Percentiles rank a stretch among this genome's conserved stretches.
Conservation (phyloP, 345 rosid species). For the Sapria himalayana region DNA sequence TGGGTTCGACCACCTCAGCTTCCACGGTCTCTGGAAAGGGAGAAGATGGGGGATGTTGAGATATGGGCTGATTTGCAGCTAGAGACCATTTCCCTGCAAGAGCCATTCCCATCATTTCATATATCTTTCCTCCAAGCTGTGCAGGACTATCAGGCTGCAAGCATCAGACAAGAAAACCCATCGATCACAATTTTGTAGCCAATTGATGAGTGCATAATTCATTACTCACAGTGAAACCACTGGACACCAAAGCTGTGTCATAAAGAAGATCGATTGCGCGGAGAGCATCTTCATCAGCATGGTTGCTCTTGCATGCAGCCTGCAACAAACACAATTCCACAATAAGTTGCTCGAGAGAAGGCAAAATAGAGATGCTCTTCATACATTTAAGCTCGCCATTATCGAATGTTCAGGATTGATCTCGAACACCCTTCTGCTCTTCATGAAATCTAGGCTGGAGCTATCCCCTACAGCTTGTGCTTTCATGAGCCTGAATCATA, state of each 20-base stretch:
- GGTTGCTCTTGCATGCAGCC: conserved; percentile 58
- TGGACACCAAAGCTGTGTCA: conserved; percentile 79
- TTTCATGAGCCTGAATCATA: conserved; percentile 71
- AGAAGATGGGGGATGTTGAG: no score
- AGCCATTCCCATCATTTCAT: conserved; percentile 84
- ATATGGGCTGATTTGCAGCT: conserved; percentile 10
- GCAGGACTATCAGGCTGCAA: conserved; percentile 91
- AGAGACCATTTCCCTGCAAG: conserved; percentile 66
- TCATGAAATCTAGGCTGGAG: conserved; percentile 80
- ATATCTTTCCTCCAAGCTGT: conserved; percentile 84
- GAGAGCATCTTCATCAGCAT: conserved; percentile 60
- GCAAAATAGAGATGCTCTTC: background rate
- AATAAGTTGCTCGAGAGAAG: no score
- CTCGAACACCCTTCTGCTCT: conserved; percentile 87
- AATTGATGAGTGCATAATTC: background rate
- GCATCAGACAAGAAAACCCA: background rate
- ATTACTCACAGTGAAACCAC: conserved; percentile 75
- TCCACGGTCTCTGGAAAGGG: conserved; percentile 22
- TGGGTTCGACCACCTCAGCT: conserved; percentile 82
- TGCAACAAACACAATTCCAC: conserved; percentile 13
- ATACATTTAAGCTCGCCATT: conserved; percentile 45
- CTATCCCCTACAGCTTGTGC: conserved; percentile 68
- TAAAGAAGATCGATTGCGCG: conserved; percentile 76
- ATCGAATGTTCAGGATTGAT: conserved; percentile 85
- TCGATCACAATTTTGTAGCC: no score